phyloP scores from a whole-genome alignment of 306 rosid species.

The Begonia loranthoides region DNA sequence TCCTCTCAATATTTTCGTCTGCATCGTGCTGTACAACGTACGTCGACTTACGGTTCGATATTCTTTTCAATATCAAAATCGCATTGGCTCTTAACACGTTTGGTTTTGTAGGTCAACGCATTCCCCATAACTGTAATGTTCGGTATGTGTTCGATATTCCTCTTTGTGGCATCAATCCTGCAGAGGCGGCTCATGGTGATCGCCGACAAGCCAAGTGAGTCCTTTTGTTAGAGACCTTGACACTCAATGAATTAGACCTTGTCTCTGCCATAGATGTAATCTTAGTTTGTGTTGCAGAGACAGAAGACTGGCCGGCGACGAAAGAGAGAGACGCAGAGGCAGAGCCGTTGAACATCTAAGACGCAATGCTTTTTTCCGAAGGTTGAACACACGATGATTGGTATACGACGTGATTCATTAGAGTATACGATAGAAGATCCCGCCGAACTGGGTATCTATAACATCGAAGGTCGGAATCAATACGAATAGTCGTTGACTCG shows the following conservation, averaged over 20 bases:
- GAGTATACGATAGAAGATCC: slow-evolving; percentile 3
- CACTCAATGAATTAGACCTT: no score
- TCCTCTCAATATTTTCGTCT: slow-evolving; percentile 92
- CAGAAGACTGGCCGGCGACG: slow-evolving; percentile 44
- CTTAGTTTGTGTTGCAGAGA: slow-evolving; percentile 38
- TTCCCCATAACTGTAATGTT: slow-evolving; percentile 94
- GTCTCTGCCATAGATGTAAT: not conserved
- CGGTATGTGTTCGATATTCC: slow-evolving; percentile 96
- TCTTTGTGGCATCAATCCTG: slow-evolving; percentile 62
- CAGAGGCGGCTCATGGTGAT: slow-evolving; percentile 80
- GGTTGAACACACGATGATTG: not conserved
- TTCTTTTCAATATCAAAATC: not conserved
- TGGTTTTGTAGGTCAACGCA: slow-evolving; percentile 61
- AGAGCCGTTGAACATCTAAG: slow-evolving; percentile 68
- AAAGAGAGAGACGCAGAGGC: slow-evolving; percentile 61
- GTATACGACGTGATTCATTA: slow-evolving; percentile 7
- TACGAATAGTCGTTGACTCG: no score
- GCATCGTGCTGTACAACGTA: slow-evolving; percentile 93
- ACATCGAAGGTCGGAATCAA: no score
- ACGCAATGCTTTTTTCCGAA: slow-evolving; percentile 4
- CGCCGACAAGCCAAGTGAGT: slow-evolving; percentile 84
- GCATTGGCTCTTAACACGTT: no score
- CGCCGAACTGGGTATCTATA: no score
- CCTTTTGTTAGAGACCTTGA: not conserved
- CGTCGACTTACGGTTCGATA: slow-evolving; percentile 12